phyloP scores from a whole-genome alignment of 176 grass and related monocot genomes.

The Sorghum bicolor region Sorghum_bicolor_NCBIv3 NC_012872.2:15998001-15998500 shows the following conservation, averaged over 20 bases:
- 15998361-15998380: neutral
- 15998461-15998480: neutral
- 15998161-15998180: slow-evolving; percentile 89
- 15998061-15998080: neutral
- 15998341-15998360: neutral
- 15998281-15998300: neutral
- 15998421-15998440: neutral
- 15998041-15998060: neutral
- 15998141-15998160: slow-evolving; percentile 93
- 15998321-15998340: neutral
- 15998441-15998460: neutral
- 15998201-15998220: slow-evolving; percentile 94
- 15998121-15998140: slow-evolving; percentile 99
- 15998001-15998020: neutral
- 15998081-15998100: slow-evolving; percentile 26
- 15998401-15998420: neutral
- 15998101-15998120: slow-evolving; percentile 74
- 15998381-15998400: neutral
- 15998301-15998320: neutral
- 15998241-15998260: slow-evolving; percentile 34
- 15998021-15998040: neutral
- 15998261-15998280: slow-evolving; percentile 3
- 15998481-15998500: neutral
- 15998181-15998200: slow-evolving; percentile 96
- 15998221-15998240: slow-evolving; percentile 80